These are phyloP conservation scores for Senna siamea DNA, from an alignment of 306 rosid species.

Conservation along the genomic window DNA sequence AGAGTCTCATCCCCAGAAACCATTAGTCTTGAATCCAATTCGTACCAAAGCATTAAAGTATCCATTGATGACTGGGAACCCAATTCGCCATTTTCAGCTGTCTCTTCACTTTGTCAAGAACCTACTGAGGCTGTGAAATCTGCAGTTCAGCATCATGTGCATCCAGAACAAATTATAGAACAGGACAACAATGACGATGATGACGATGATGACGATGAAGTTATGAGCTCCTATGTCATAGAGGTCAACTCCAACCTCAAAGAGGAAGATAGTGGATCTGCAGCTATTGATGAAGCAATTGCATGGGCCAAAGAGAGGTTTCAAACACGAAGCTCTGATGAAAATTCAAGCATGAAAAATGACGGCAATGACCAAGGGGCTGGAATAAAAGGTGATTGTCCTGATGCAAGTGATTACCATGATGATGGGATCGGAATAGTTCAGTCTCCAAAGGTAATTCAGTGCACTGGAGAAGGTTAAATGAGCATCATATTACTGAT, in stretches of 20 bases:
- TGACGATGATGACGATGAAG: constrained; percentile 65
- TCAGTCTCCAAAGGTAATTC: constrained; percentile 67
- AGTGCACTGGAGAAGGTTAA: constrained; percentile 12
- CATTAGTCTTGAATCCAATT: constrained; percentile 55
- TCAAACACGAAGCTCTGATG: constrained; percentile 58
- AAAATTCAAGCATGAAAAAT: constrained; percentile 54
- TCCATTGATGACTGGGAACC: constrained; percentile 67
- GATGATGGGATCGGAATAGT: constrained; percentile 42
- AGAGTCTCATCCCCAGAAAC: constrained; percentile 79
- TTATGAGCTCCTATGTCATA: constrained; percentile 89
- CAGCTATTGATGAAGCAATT: constrained; percentile 82
- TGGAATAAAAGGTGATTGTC: constrained; percentile 59
- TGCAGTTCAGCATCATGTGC: constrained; percentile 44
- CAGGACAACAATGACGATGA: constrained; percentile 53
- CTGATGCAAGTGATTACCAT: constrained; percentile 43
- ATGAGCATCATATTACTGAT: constrained; percentile 10
- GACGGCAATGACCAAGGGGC: constrained; percentile 45
- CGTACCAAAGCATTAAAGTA: constrained; percentile 59
- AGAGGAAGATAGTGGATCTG: constrained; percentile 66
- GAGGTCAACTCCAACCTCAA: constrained; percentile 64
- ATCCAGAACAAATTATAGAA: constrained; percentile 45
- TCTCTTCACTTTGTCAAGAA: constrained; percentile 70
- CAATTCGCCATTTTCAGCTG: constrained; percentile 71
- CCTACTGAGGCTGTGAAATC: constrained; percentile 46
- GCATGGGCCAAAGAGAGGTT: constrained; percentile 96